Evolutionary conservation across 176 grass and related monocot genomes (phyloP).

Genomic region (Olyra latifolia): DNA sequence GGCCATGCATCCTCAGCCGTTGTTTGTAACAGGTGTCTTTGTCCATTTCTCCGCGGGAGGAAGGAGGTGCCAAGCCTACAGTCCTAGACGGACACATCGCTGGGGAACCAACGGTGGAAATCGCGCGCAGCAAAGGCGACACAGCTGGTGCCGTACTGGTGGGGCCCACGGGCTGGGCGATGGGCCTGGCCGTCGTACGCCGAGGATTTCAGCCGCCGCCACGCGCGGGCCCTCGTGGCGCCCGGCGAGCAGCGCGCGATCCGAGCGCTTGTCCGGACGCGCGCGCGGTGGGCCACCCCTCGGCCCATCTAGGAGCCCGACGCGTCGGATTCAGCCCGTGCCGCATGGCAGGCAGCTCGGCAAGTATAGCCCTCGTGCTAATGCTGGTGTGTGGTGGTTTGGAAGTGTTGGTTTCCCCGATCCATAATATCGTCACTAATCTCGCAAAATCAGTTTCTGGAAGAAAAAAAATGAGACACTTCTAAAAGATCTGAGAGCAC

Average conservation of each 20-base stretch:
- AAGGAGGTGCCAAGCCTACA: background rate
- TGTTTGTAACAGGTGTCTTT: no score
- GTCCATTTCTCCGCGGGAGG: background rate
- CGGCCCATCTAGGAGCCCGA: background rate
- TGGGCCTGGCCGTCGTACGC: background rate
- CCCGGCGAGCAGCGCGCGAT: background rate
- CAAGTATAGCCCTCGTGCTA: no score
- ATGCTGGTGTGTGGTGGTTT: no score
- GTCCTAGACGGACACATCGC: background rate
- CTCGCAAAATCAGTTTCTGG: no score
- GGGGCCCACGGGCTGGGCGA: background rate
- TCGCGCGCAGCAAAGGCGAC: background rate
- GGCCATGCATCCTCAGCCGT: no score
- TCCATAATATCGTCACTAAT: no score
- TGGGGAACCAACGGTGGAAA: constrained; percentile 21
- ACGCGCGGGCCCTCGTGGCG: constrained; percentile 36
- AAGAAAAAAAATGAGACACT: no score
- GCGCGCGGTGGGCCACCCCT: background rate
- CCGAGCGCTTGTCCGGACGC: constrained; percentile 5
- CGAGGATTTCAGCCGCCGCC: background rate
- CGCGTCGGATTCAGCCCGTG: background rate
- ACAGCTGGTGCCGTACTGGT: background rate
- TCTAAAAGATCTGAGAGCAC: no score
- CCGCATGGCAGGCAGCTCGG: no score
- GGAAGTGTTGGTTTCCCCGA: no score